Percentiles rank a stretch among this genome's conserved stretches.
Conservation (phyloP, 2,329 filamentous ascomycete species). For the Verticillium longisporum region DNA sequence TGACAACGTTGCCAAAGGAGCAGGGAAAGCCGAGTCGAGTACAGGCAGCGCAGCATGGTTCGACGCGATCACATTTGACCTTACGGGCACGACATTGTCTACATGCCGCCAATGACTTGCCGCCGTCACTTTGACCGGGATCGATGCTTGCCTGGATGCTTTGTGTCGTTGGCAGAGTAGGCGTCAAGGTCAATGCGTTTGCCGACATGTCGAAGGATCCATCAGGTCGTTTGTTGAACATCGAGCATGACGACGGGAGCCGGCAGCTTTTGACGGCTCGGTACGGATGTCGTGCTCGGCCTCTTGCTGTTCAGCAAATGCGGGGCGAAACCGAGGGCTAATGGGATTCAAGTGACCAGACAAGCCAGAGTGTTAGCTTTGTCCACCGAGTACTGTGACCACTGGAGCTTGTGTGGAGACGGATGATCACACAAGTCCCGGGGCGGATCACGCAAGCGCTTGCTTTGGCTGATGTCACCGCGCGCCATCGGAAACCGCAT, state of each 20-base stretch:
- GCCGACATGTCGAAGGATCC: neutral
- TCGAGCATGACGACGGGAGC: neutral
- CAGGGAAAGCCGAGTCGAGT: neutral
- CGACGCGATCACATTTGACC: conserved; percentile 7
- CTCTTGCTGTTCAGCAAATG: neutral
- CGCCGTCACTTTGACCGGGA: neutral
- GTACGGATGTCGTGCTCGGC: neutral
- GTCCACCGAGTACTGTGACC: neutral
- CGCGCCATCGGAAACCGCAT: neutral
- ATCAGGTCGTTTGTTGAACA: neutral
- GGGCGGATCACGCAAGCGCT: neutral
- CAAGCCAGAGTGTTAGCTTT: too few species aligned
- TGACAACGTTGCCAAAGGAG: neutral
- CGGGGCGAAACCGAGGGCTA: neutral
- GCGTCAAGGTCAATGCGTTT: neutral
- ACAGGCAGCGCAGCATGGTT: neutral
- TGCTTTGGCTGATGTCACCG: neutral
- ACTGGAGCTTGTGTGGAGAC: neutral
- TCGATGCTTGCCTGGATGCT: neutral
- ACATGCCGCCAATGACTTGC: neutral
- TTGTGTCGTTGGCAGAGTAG: neutral
- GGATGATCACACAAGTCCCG: neutral
- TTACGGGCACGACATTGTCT: conserved; percentile 9
- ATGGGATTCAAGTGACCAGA: neutral
- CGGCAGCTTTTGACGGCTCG: neutral